Base-by-base conservation (phyloP, 441 rosid genomes). In the Corymbia citriodora region DNA sequence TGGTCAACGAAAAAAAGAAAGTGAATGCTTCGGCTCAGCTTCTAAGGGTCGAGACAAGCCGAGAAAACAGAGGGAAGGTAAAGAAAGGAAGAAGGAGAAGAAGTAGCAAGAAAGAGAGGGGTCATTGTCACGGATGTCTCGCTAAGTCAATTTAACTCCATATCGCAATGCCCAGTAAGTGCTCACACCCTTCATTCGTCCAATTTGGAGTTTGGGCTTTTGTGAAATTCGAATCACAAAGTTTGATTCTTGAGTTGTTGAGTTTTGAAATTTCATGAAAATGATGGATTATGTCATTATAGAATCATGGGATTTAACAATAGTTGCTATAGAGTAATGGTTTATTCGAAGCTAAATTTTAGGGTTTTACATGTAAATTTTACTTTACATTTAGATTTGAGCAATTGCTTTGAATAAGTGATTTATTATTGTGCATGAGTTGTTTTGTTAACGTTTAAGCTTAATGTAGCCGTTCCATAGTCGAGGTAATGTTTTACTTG, bases 381-480 rank as follows among this genome's bases (percentile, higher is more conserved):
- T 2, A 0, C 8, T 1, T 63, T 29, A 4, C 29, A 3, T 29
- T 27, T 63, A 29, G 16, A 3, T 63, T 63, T 63, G 70, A 63
- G 8, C 1, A 61, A 12, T 3, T 0, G 2, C 2, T 29, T 1
- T 29, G 17, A 29, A 3, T 63, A 19, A 63, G 33, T 5, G 1
- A 12, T 63, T 63, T 29, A 4, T 10, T 10, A 0, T 57, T 0
- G 2, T 2, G 6, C 13, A 63, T 2, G n/a, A 13, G 2, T 63
- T 23, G 0, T 29, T 29, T 63, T 6, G 2, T 0, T 63, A 63
- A 16, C 33, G 11, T 63, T 63, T 3, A 29, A 63, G 70, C 2
- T 63, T 63, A 52, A 13, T 52, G 15, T 52, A 13, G 54, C 54
- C 53, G 6, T 52, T 52, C 5, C 54, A 52, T 13, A 52, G 70